A percentile compares a stretch with the other conserved stretches of the same genome.
These are phyloP conservation scores for Colletotrichum sp. DNA, from an alignment of 2,329 filamentous ascomycete species.

Conservation along the genomic window DNA sequence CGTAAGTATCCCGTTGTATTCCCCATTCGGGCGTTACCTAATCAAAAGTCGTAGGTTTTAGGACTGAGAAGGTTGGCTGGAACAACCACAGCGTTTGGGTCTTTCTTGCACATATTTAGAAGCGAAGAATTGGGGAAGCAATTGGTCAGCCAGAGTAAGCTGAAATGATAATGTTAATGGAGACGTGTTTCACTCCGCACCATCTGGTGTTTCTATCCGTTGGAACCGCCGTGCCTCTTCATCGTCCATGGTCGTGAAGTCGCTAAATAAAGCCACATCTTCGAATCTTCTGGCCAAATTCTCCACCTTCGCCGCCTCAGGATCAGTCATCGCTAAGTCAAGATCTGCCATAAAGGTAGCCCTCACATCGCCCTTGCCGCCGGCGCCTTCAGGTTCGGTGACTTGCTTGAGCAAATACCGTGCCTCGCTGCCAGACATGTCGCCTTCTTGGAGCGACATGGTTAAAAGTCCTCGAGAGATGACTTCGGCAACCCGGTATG, in stretches of 20 bases:
- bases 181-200: not conserved
- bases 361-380: constrained; percentile 28
- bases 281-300: constrained; percentile 37
- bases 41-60: not conserved
- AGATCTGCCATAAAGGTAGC: constrained; percentile 43
- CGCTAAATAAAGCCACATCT: constrained; percentile 36
- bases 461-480: constrained; percentile 38
- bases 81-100: not conserved
- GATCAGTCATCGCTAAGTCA: constrained; percentile 37
- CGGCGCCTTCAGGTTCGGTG: constrained; percentile 25
- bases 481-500: constrained; percentile 39
- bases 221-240: not conserved
- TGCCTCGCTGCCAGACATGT: constrained; percentile 33
- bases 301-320: constrained; percentile 36
- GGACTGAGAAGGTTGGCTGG: not conserved
- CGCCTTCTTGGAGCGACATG: constrained; percentile 37
- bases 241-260: constrained; percentile 25
- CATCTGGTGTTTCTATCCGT: not conserved
- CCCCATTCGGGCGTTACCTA: not conserved
- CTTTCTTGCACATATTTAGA: not conserved
- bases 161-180: not conserved
- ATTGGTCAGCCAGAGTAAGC: not conserved
- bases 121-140: not conserved
- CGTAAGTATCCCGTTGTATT: constrained; percentile 10
- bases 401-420: constrained; percentile 34